Evolutionary conservation across 768 basidiomycete genomes (phyloP), one percentile per base, ranked within the genome.

Genomic region (Daedaleopsis sinensis): DNA sequence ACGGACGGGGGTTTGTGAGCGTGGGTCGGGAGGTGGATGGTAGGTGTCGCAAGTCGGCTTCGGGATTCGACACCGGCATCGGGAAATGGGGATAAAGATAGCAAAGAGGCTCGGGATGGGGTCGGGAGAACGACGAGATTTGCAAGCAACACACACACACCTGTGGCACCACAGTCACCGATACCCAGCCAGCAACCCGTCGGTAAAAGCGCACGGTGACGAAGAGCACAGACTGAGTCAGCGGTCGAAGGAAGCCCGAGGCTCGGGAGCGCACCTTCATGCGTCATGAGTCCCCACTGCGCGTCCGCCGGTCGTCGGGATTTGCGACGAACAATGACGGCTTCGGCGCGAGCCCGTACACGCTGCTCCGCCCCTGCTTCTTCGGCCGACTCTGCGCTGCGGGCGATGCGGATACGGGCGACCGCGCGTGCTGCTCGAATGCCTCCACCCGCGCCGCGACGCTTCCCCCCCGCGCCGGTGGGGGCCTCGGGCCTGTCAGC

Each of bases 261-360:
- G n/a, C n/a, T n/a, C n/a, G 32, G n/a, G 23, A 21, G 27, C 21
- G 39, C 24, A 43, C 47, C 11, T 15, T 2, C 38, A 19, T 44
- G 9, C 16, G 24, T 63, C 56, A 69, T 38, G 65, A 68, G n/a
- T 63, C 66, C 23, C 62, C 67, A n/a, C 66, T 70, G 27, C 63
- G 46, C 24, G 36, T 53, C 36, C 59, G 56, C 23, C 62, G 66
- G 67, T 89, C 27, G 27, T 32, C 87, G 18, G 91, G 90, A 73
- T 93, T 93, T 23, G 89, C 88, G 54, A 93, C 80, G 65, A 84
- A 93, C 35, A 93, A 77, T 63, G 84, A 84, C 19, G 83, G 74
- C 61, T 82, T 80, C 23, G 85, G 84, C 38, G 80, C 86, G 37
- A 92, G 79, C 13, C 89, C 90, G 70, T 92, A 93, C 58, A 64